Base-by-base conservation (phyloP, 768 basidiomycete genomes). In the Suillus tomentosus region DNA sequence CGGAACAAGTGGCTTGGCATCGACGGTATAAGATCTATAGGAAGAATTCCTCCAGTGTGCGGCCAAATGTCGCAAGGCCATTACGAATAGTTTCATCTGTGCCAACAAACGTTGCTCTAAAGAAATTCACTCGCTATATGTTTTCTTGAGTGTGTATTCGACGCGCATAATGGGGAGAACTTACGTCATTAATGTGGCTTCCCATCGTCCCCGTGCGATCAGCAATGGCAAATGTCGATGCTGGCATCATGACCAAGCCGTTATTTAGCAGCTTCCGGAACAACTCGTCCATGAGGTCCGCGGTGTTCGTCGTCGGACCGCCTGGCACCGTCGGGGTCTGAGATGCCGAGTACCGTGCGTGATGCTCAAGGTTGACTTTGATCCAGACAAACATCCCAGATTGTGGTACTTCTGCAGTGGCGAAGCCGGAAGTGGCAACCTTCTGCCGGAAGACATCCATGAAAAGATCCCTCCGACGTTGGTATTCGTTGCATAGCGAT, bases 321-420 rank as follows among this genome's bases (percentile, higher is more conserved):
- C 56, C 71, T 42, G 63, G 73, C 17, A 5, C 43, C 37, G 64
- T 61, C 14, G 64, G 45, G 5, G 68, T 67, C 62, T 67, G 69
- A 43, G 74, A 67, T 10, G 53, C 56, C 50, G 69, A 67, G 71
- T 74, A 83, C 24, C 79, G 76, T 45, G 80, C 76, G 65, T 85
- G 83, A 14, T 72, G 72, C 60, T 78, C 69, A 58, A 85, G 67
- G 68, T 82, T 66, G 22, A 86, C 72, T 64, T 77, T 75, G 67
- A 84, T 76, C 83, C 83, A 86, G 48, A 85, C 75, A 71, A 86
- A 86, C 85, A 86, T 86, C 65, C 85, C 85, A 11, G 81, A 83
- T 61, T 81, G 64, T 3, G 74, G 72, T 2, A 58, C 68, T 50
- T 75, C 72, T 1, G 79, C 79, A 40, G 73, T 74, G 11, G 74